Percentiles rank a stretch among this genome's conserved stretches.
phyloP scores from a whole-genome alignment of 306 rosid genomes.

The Medicago ruthenica region DNA sequence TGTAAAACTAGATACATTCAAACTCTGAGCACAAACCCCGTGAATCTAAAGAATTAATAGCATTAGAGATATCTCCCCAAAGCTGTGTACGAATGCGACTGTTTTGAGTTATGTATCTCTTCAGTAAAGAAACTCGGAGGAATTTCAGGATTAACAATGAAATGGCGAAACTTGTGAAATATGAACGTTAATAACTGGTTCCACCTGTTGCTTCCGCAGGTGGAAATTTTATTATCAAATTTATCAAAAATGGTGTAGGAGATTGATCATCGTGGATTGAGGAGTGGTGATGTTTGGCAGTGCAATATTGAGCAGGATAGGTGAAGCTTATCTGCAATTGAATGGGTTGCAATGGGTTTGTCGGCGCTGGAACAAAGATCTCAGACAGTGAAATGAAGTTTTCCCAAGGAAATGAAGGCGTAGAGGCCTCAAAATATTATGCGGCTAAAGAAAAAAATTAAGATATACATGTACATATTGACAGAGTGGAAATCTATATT shows the following conservation, averaged over 20 bases:
- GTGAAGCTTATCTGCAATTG: background rate
- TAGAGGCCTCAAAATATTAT: background rate
- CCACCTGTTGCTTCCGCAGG: background rate
- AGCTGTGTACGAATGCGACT: background rate
- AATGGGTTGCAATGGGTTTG: constrained; percentile 7
- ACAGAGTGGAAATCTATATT: background rate
- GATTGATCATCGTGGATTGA: background rate
- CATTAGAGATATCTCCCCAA: background rate
- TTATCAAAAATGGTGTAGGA: background rate
- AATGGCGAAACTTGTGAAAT: background rate
- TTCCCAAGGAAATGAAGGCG: background rate
- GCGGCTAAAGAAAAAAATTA: too few species aligned
- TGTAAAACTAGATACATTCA: constrained; percentile 4
- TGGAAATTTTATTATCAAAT: background rate
- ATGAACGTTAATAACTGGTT: background rate
- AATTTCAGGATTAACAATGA: background rate
- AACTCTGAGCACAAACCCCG: constrained; percentile 22
- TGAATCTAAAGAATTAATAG: constrained; percentile 9
- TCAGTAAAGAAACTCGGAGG: background rate
- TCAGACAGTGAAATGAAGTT: background rate
- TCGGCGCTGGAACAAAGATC: background rate
- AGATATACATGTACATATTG: background rate
- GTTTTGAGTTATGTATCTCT: background rate
- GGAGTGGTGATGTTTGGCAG: background rate
- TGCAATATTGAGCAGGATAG: constrained; percentile 1